A percentile compares a stretch with the other conserved stretches of the same genome.
These are phyloP conservation scores for Xylaria sp. DNA, from an alignment of 2,329 filamentous ascomycete genomes.

Conservation along the genomic window DNA sequence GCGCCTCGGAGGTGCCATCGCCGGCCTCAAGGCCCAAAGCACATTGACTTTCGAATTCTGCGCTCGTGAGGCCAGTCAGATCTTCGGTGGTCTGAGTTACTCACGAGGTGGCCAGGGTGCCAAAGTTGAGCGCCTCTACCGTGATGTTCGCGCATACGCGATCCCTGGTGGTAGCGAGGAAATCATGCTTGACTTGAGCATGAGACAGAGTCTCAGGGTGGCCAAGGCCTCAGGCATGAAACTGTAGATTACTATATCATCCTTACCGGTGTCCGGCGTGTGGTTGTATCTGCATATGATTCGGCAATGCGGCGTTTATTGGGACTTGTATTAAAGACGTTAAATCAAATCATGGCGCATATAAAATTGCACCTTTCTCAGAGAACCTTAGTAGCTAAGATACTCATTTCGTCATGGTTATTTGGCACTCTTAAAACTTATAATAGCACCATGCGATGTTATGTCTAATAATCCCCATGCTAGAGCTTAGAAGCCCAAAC, in stretches of 20 bases:
- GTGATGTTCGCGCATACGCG: slow-evolving; percentile 94
- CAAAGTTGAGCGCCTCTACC: slow-evolving; percentile 92
- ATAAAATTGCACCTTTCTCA: neutral
- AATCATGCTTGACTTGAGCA: slow-evolving; percentile 97
- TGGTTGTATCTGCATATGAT: slow-evolving; percentile 2
- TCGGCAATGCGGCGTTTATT: neutral
- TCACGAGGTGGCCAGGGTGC: slow-evolving; percentile 91
- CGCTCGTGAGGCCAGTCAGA: slow-evolving; percentile 93
- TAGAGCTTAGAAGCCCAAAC: too few relatives aligned
- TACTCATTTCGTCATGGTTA: too few relatives aligned
- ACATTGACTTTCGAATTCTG: slow-evolving; percentile 98
- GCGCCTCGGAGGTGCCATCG: slow-evolving; percentile 92
- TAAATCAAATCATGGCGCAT: neutral
- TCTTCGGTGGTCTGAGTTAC: slow-evolving; percentile 94
- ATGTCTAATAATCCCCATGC: too few relatives aligned
- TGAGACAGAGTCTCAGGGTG: slow-evolving; percentile 86
- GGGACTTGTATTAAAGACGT: neutral
- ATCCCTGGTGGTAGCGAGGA: slow-evolving; percentile 96
- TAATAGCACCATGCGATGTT: too few relatives aligned
- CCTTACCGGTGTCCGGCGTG: neutral
- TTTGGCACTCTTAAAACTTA: too few relatives aligned
- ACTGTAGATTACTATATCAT: slow-evolving; percentile 60
- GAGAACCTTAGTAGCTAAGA: too few relatives aligned
- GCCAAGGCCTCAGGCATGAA: slow-evolving; percentile 96
- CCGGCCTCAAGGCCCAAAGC: slow-evolving; percentile 88